Conservation (phyloP, 352 stramenopile species). For the Globisporangium nodosum region DNA sequence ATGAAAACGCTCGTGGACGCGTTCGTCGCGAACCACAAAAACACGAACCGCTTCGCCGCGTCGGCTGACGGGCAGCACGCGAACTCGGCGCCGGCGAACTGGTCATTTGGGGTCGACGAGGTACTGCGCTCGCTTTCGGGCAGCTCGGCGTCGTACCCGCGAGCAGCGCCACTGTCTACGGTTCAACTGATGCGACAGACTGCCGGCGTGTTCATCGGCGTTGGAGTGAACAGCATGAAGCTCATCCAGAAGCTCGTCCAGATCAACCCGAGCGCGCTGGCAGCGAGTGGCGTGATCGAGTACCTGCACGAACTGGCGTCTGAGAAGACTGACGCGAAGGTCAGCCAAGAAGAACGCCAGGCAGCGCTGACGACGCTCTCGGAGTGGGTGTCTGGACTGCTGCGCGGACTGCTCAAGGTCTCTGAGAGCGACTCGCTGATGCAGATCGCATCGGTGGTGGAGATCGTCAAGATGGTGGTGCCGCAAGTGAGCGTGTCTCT, state of each 20-base stretch:
- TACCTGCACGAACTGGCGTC: constrained; percentile 26
- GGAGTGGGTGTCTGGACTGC: constrained; percentile 41
- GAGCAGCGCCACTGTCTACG: constrained; percentile 40
- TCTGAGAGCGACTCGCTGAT: constrained; percentile 13
- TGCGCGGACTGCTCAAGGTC: constrained; percentile 35
- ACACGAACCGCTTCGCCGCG: constrained; percentile 45
- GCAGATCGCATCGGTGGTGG: constrained; percentile 20
- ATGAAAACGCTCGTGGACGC: constrained; percentile 33
- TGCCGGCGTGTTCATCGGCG: constrained; percentile 25
- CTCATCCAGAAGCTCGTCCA: constrained; percentile 46
- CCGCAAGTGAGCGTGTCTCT: constrained; percentile 54
- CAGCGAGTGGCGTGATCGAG: constrained; percentile 18
- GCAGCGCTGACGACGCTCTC: constrained; percentile 46
- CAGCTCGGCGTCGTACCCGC: constrained; percentile 37
- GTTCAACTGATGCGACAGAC: constrained; percentile 53
- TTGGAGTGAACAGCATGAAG: constrained; percentile 32
- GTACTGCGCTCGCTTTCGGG: constrained; percentile 47
- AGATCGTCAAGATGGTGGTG: constrained; percentile 36
- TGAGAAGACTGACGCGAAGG: constrained; percentile 32
- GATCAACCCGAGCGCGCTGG: constrained; percentile 30
- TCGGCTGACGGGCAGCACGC: constrained; percentile 69
- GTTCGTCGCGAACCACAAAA: constrained; percentile 60
- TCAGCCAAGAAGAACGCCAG: constrained; percentile 54
- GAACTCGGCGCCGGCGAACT: constrained; percentile 58
- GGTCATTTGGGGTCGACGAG: constrained; percentile 72